Evolutionary conservation across 768 basidiomycete species (phyloP), one percentile per base, ranked within the genome.

Genomic region (Tephrocybe rancida): DNA sequence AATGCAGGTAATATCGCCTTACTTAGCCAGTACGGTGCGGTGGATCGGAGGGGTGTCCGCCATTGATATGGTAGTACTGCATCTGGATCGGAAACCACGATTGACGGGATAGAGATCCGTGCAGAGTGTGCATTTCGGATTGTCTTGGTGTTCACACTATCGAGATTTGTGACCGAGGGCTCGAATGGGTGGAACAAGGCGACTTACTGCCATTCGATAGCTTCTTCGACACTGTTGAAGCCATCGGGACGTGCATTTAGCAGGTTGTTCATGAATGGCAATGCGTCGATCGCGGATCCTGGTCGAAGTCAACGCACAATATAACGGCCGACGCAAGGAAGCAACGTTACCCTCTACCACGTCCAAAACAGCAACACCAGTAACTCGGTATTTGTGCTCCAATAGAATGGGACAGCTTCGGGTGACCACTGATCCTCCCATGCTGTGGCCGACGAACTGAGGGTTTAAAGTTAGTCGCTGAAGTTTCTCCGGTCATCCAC

Each of bases 191-290:
- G 51, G 47, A 19, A 30, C 6, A 38, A 21, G 34, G 21, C 22
- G 8, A 78, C 95, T 64, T 70, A 98, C 95, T 98, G 96, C 97
- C 97, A 99, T 55, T 92, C 87, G 37, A 99, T 85, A 0, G 90
- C 95, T 48, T 89, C 88, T 65, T 95, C 90, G 7, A 88, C 71
- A 39, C 82, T 90, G 48, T 84, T 81, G 67, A 98, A 99, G 0
- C 88, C 88, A 44, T 85, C 86, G 6, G 96, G 97, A 10, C 95
- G 84, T 24, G 86, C 83, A 52, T 90, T 88, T 26, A 99, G 79
- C 30, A 98, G 83, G 37, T 78, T 84, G 55, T 91, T 85, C 97
- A 99, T 99, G 61, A 91, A 83, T 0, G 93, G 92, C 11, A 99
- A 80, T 1, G 95, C 93, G 41, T 98, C 97, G 26, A 98, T 75